A percentile compares a stretch with the other conserved stretches of the same genome.
phyloP scores from a whole-genome alignment of 2,329 filamentous ascomycete species.

The Graphilbum sp. region DNA sequence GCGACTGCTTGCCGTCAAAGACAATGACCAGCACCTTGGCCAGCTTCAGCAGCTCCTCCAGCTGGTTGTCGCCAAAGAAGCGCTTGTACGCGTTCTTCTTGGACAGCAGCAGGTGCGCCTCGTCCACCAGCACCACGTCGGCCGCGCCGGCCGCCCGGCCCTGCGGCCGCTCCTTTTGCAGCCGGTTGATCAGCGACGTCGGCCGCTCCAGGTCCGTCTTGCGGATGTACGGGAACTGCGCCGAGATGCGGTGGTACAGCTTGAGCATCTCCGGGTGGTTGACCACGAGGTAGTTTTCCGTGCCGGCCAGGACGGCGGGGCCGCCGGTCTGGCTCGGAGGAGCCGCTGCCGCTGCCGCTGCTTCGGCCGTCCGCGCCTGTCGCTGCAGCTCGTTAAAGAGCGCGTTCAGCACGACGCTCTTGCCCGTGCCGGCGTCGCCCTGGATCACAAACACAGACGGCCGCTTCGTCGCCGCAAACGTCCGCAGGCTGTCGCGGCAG shows the following conservation, averaged over 20 bases:
- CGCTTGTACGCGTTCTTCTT: constrained; percentile 5
- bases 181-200: constrained; percentile 5
- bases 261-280: constrained; percentile 6
- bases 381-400: constrained; percentile 5
- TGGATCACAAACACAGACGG: constrained; percentile 4
- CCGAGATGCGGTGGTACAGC: constrained; percentile 4
- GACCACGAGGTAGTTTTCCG: constrained; percentile 5
- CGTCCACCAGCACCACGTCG: constrained; percentile 4
- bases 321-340: no score
- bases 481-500: constrained; percentile 1
- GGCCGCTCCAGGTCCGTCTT: constrained; percentile 5
- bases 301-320: not conserved
- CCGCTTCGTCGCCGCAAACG: constrained; percentile 1
- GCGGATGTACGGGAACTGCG: constrained; percentile 4
- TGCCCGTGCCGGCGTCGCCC: constrained; percentile 4
- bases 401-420: constrained; percentile 4
- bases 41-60: constrained; percentile 3
- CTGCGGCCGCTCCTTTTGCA: constrained; percentile 3
- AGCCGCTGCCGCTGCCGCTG: no score
- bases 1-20: constrained; percentile 5
- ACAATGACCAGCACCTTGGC: constrained; percentile 2
- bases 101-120: constrained; percentile 4
- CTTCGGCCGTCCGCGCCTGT: not conserved
- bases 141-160: not conserved
- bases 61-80: constrained; percentile 6